Conservation (phyloP, 1,139 yeast genomes). For the Blastobotrys serpentis region DNA sequence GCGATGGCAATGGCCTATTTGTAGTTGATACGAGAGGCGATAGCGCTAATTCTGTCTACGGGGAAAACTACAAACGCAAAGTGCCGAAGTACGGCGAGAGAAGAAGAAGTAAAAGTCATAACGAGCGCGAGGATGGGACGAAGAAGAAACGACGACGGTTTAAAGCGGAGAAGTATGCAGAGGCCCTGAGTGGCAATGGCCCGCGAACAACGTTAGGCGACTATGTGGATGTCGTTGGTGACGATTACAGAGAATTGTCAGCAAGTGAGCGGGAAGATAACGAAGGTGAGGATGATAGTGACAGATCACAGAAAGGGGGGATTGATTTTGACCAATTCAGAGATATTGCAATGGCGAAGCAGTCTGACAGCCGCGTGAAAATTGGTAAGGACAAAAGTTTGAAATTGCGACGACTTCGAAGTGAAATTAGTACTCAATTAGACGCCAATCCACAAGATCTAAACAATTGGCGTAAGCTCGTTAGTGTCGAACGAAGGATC, state of each 20-base stretch:
- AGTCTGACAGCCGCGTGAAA: not conserved
- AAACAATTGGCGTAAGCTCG: constrained; percentile 16
- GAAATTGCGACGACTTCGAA: not conserved
- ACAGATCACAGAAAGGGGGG: not conserved
- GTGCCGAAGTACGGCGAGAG: not conserved
- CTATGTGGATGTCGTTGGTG: constrained; percentile 1
- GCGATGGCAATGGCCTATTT: not conserved
- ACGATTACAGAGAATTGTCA: not conserved
- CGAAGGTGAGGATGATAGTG: not conserved
- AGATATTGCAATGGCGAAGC: not conserved
- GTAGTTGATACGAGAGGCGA: constrained; percentile 6
- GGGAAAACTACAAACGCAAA: not conserved
- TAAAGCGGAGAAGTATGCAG: not conserved
- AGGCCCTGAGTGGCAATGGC: not conserved
- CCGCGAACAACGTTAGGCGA: not conserved
- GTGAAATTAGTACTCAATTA: constrained; percentile 1
- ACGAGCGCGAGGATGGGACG: not conserved
- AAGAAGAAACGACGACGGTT: not conserved
- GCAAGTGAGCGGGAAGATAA: too few relatives aligned
- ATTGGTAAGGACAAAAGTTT: not conserved
- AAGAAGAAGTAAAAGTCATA: not conserved
- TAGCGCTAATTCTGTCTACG: not conserved
- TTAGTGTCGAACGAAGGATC: constrained; percentile 12
- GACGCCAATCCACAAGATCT: constrained; percentile 9
- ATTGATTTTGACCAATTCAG: constrained; percentile 5